Evolutionary conservation across 2,329 filamentous ascomycete genomes (phyloP).

Genomic region (Colletotrichum sp.): DNA sequence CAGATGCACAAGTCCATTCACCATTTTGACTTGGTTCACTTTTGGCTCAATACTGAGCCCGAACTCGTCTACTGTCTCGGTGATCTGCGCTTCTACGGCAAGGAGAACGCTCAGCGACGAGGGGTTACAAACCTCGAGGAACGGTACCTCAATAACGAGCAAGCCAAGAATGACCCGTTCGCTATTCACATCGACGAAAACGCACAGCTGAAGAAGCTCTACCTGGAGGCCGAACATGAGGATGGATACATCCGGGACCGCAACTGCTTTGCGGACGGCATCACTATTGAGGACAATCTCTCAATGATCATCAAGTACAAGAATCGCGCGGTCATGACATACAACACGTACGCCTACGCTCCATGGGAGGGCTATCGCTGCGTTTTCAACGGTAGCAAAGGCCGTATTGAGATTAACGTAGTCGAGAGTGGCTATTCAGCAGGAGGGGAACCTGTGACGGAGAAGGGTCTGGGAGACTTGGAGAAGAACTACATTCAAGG

Average conservation of each 20-base stretch:
- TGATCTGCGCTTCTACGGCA: conserved; percentile 64
- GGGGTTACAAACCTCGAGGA: conserved; percentile 45
- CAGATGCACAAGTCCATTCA: conserved; percentile 69
- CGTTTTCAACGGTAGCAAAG: conserved; percentile 47
- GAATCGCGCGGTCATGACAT: conserved; percentile 47
- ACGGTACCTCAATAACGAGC: conserved; percentile 43
- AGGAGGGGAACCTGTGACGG: conserved; percentile 42
- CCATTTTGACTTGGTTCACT: conserved; percentile 68
- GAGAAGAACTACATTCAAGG: conserved; percentile 36
- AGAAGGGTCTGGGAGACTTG: conserved; percentile 13
- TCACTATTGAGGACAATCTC: conserved; percentile 55
- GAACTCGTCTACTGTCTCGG: conserved; percentile 63
- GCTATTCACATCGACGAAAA: conserved; percentile 47
- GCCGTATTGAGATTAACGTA: conserved; percentile 51
- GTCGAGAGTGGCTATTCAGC: conserved; percentile 50
- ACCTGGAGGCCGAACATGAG: conserved; percentile 53
- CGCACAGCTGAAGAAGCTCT: conserved; percentile 46
- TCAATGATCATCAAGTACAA: conserved; percentile 48
- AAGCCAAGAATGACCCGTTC: conserved; percentile 49
- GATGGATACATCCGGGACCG: conserved; percentile 54
- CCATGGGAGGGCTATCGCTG: conserved; percentile 50
- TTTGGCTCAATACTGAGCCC: conserved; percentile 63
- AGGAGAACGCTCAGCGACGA: conserved; percentile 63
- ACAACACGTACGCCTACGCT: conserved; percentile 49
- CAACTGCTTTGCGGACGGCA: conserved; percentile 52